Evolutionary conservation across 2,329 filamentous ascomycete genomes (phyloP), one percentile per base, ranked within the genome.

Genomic region (Fusarium sterilihyphosum): DNA sequence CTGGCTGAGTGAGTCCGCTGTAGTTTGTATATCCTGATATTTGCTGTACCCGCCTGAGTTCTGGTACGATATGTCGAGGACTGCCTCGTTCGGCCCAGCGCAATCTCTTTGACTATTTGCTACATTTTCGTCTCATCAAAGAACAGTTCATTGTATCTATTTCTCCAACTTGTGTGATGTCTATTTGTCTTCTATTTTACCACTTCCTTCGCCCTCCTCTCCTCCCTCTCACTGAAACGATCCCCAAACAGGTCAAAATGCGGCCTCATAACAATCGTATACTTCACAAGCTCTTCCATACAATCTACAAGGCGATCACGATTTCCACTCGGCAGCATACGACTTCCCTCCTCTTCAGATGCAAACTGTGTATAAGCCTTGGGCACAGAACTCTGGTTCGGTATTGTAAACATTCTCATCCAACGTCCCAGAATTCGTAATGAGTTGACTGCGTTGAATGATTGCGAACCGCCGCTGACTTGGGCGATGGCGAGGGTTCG

Each of bases 201-300:
- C 3, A 13, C 35, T 7, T 54, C 17, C 14, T 24, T 54, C 24
- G 7, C 26, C 26, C 11, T 40, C 6, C 8, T 40, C 24, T 54
- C 33, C 14, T 29, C 52, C 52, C 52, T 54, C 50, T 54, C 52
- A 13, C 52, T 38, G 0, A 26, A 53, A 9, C 50, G 50, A 37
- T 53, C 50, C 5, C 50, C 33, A 22, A 66, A 65, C 1, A 57
- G 11, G 2, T 57, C 47, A 6, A 66, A 66, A 26, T 57, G 63
- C 3, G 63, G 61, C 1, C 47, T 65, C 63, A 66, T 66, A 0
- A 47, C 47, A 22, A 66, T 65, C 1, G 47, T 66, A 14, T 66
- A 66, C n/a, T 66, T 66, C 2, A 65, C 61, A 3, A 66, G 17
- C 35, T 66, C 63, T 8, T 65, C 63, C 61, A 66, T 66, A 3